phyloP scores from a whole-genome alignment of 2,329 filamentous ascomycete genomes.

The Nectriaceae sp. region DNA sequence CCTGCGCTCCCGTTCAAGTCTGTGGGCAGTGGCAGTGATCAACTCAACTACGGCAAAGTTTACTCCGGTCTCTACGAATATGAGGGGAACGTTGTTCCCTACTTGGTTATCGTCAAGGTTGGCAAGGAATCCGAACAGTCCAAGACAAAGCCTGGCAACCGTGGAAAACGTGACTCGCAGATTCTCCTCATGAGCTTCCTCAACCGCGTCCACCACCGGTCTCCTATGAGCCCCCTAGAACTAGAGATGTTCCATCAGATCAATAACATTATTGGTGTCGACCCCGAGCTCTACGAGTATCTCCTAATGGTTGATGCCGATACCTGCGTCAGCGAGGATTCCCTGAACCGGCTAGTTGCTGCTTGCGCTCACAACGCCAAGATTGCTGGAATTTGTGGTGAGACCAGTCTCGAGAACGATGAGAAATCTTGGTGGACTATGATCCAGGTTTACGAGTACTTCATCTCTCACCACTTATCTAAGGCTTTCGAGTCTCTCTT shows the following conservation, averaged over 20 bases:
- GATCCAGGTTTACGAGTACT: conserved; percentile 99
- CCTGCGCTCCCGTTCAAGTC: conserved; percentile 93
- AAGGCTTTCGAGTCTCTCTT: conserved; percentile 99
- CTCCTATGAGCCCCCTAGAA: conserved; percentile 93
- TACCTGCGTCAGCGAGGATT: conserved; percentile 90
- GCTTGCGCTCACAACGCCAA: conserved; percentile 92
- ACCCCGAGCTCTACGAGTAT: conserved; percentile 96
- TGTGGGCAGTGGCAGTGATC: conserved; percentile 82
- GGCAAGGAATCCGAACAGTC: conserved; percentile 93
- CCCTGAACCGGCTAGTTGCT: conserved; percentile 87
- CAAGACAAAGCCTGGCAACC: conserved; percentile 93
- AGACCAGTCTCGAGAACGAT: conserved; percentile 95
- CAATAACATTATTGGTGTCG: conserved; percentile 98
- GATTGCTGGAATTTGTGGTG: conserved; percentile 96
- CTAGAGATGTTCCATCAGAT: conserved; percentile 99
- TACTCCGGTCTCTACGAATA: conserved; percentile 98
- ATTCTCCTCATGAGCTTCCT: conserved; percentile 96
- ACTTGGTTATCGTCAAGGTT: conserved; percentile 93
- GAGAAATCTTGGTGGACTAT: conserved; percentile 98
- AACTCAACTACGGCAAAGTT: conserved; percentile 97
- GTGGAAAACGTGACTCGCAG: conserved; percentile 97
- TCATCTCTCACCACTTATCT: conserved; percentile 93
- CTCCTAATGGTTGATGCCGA: conserved; percentile 97
- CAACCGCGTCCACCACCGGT: conserved; percentile 92
- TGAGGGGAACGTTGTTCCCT: conserved; percentile 96